Evolutionary conservation across 805 yeast species (phyloP).

Genomic region (Myxozyma neotropica): DNA sequence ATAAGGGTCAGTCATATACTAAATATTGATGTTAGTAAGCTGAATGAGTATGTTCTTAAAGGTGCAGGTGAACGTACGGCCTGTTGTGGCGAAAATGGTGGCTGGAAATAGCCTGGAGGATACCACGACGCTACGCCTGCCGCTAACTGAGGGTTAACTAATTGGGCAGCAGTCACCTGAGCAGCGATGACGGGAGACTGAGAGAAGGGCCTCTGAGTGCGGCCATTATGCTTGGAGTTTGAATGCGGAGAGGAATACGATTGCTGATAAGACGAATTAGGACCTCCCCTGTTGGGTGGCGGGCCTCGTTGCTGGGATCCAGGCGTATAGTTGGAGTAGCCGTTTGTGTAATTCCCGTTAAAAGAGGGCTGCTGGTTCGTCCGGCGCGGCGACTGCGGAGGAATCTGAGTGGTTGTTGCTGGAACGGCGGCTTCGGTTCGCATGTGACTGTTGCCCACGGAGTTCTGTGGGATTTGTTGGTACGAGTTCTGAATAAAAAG

Average conservation of each 20-base stretch:
- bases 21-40: neutral
- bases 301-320: conserved; percentile 26
- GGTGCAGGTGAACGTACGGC: neutral
- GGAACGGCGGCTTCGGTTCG: conserved; percentile 29
- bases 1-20: neutral
- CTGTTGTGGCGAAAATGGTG: neutral
- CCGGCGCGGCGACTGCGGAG: conserved; percentile 32
- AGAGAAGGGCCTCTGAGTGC: conserved; percentile 12
- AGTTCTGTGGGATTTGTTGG: conserved; percentile 17
- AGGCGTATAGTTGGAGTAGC: conserved; percentile 5
- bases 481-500: conserved; percentile 8
- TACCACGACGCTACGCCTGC: neutral
- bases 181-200: conserved; percentile 31
- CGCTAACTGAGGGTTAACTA: conserved; percentile 13
- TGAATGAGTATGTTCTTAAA: neutral
- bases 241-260: neutral
- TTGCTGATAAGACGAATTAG: conserved; percentile 9
- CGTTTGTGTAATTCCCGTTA: conserved; percentile 5
- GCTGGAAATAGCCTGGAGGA: neutral
- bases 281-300: conserved; percentile 20
- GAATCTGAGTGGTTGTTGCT: conserved; percentile 19
- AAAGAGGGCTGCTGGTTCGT: conserved; percentile 18
- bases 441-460: conserved; percentile 32
- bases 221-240: conserved; percentile 23
- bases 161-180: conserved; percentile 27